Conservation (phyloP, 306 rosid genomes). For the Prunus persica region Prunus_persica_NCBIv2 NC_034009.1:34889001-34889500, state of each 20-base stretch:
- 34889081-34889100: conserved; percentile 58
- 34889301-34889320: neutral
- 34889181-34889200: conserved; percentile 87
- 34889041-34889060: conserved; percentile 68
- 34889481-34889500: neutral
- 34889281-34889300: neutral
- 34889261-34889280: neutral
- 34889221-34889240: conserved; percentile 67
- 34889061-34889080: conserved; percentile 44
- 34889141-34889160: conserved; percentile 91
- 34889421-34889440: neutral
- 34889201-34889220: conserved; percentile 99
- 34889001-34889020: conserved; percentile 58
- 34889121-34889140: conserved; percentile 63
- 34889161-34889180: conserved; percentile 86
- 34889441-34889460: neutral
- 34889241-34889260: conserved; percentile 11
- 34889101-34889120: conserved; percentile 57
- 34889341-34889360: neutral
- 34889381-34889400: neutral
- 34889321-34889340: neutral
- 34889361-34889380: neutral
- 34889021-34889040: conserved; percentile 42
- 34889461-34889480: neutral
- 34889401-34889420: neutral